These are phyloP conservation scores for Coemansia sp. DNA, from an alignment of 371 early-diverging fungal genomes.

Conservation along the genomic window DNA sequence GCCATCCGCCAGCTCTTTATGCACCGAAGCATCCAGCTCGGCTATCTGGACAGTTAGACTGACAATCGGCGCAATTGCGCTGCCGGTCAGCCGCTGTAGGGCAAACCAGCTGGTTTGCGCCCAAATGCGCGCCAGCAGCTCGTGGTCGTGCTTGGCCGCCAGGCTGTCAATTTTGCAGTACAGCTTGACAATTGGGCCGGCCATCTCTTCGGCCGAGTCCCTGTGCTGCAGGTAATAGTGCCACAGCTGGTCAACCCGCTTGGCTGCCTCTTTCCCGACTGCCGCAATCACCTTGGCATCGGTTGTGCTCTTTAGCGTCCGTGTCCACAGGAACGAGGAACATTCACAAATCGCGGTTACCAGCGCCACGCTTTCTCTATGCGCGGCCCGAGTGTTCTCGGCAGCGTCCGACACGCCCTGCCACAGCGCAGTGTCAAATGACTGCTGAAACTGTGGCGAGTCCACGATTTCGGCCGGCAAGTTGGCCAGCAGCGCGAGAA, in stretches of 20 bases:
- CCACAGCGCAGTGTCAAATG: conserved; percentile 37
- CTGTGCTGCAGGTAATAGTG: conserved; percentile 41
- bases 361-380: conserved; percentile 31
- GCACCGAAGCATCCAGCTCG: conserved; percentile 9
- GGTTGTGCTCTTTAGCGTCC: conserved; percentile 21
- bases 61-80: conserved; percentile 20
- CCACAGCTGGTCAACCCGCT: conserved; percentile 44
- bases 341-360: conserved; percentile 42
- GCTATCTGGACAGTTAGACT: conserved; percentile 25
- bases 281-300: neutral
- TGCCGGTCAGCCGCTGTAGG: conserved; percentile 23
- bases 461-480: conserved; percentile 27
- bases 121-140: conserved; percentile 34
- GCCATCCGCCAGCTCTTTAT: neutral
- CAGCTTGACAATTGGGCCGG: conserved; percentile 32
- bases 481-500: conserved; percentile 43
- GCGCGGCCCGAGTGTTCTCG: conserved; percentile 11
- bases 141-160: conserved; percentile 18
- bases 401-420: conserved; percentile 19
- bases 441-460: conserved; percentile 23
- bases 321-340: conserved; percentile 43
- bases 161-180: conserved; percentile 29
- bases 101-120: conserved; percentile 49
- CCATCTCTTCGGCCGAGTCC: conserved; percentile 28
- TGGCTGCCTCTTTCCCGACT: conserved; percentile 31